Evolutionary conservation across 495 filamentous ascomycete genomes (phyloP).

Genomic region (Trichoderma erinaceum): DNA sequence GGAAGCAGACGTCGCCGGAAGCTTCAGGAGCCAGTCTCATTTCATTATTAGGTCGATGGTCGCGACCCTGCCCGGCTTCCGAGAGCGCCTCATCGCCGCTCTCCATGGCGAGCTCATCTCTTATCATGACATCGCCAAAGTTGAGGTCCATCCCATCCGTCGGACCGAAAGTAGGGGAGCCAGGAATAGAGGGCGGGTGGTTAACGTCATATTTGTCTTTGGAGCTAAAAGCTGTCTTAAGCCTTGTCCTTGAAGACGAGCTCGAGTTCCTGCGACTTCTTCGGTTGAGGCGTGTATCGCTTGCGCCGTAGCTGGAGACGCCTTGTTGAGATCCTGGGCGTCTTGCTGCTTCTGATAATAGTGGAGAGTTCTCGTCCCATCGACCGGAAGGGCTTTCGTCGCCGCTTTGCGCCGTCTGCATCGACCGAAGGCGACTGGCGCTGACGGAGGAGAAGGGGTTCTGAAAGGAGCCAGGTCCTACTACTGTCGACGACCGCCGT

Average conservation of each 20-base stretch:
- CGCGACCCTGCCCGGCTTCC: constrained; percentile 26
- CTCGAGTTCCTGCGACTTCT: constrained; percentile 37
- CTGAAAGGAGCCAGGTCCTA: constrained; percentile 30
- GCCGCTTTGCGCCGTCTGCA: constrained; percentile 20
- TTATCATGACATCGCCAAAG: constrained; percentile 75
- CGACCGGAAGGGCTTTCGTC: constrained; percentile 38
- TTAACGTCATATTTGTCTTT: constrained; percentile 71
- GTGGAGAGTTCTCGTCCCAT: constrained; percentile 51
- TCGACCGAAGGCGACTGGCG: constrained; percentile 28
- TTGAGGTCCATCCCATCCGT: constrained; percentile 48
- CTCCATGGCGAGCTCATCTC: constrained; percentile 44
- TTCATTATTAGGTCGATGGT: constrained; percentile 48
- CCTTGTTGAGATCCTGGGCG: neutral
- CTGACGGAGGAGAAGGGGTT: constrained; percentile 30
- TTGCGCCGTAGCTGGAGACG: constrained; percentile 31
- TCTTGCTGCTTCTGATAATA: constrained; percentile 38
- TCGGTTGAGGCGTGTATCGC: constrained; percentile 25
- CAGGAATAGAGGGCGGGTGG: constrained; percentile 91
- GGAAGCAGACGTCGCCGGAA: constrained; percentile 78
- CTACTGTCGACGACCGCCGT: constrained; percentile 50
- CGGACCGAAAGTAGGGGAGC: constrained; percentile 57
- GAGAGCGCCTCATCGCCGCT: constrained; percentile 8
- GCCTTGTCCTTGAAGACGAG: constrained; percentile 32
- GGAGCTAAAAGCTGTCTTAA: constrained; percentile 27
- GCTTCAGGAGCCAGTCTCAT: neutral